A percentile compares a stretch with the other conserved stretches of the same genome.
These are phyloP conservation scores for Magnaporthiopsis poae DNA, from an alignment of 2,329 filamentous ascomycete species.

Conservation along the genomic window DNA sequence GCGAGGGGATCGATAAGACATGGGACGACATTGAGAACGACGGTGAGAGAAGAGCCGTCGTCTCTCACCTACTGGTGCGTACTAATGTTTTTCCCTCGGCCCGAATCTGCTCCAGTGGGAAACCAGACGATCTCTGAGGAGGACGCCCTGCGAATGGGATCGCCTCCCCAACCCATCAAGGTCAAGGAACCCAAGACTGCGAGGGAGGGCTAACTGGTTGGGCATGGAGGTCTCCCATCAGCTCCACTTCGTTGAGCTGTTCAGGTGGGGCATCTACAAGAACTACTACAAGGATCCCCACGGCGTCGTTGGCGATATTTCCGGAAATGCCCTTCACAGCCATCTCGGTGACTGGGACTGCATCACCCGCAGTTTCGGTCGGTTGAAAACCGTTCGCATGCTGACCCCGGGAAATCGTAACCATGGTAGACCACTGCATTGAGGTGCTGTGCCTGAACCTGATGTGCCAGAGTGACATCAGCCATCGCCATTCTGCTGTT, in stretches of 20 bases:
- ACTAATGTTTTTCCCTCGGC: background rate
- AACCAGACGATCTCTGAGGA: conserved; percentile 49
- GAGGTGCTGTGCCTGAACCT: conserved; percentile 1
- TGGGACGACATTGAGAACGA: conserved; percentile 46
- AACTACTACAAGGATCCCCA: conserved; percentile 13
- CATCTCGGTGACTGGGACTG: conserved; percentile 27
- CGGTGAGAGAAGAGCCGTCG: conserved; percentile 15
- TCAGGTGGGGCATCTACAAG: conserved; percentile 2
- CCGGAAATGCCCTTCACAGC: conserved; percentile 22
- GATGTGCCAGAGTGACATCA: conserved; percentile 34
- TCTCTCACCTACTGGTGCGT: background rate
- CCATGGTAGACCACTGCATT: conserved; percentile 15
- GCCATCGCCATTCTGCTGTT: conserved; percentile 43
- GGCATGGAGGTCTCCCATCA: conserved; percentile 16
- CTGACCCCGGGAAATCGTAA: conserved; percentile 23
- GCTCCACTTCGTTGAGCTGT: conserved; percentile 1
- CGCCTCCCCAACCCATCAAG: conserved; percentile 43
- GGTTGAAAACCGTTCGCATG: background rate
- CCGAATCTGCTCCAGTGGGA: conserved; percentile 33
- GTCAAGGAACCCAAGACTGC: conserved; percentile 47
- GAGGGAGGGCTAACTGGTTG: conserved; percentile 48
- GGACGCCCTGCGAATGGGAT: conserved; percentile 42
- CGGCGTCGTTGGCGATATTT: background rate
- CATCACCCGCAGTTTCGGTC: background rate
- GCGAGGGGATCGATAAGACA: conserved; percentile 45